Evolutionary conservation across 2,329 filamentous ascomycete species (phyloP).

Genomic region (Fonsecaea pedrosoi): DNA sequence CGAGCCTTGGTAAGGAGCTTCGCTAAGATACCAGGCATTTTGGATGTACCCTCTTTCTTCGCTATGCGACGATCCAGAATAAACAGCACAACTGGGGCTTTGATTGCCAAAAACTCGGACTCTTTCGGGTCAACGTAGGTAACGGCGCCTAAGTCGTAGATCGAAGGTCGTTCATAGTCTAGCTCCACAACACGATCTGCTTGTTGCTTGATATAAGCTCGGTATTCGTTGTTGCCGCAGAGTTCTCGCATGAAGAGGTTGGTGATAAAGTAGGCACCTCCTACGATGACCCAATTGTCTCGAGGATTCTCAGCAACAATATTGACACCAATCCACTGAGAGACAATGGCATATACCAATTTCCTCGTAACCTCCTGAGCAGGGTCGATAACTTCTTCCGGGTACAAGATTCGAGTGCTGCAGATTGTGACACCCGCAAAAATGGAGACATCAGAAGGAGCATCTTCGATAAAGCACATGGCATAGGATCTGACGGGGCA

Average conservation of each 20-base stretch:
- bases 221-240: conserved; percentile 93
- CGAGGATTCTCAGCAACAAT: conserved; percentile 80
- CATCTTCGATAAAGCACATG: conserved; percentile 91
- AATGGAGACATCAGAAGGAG: conserved; percentile 74
- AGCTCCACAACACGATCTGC: conserved; percentile 81
- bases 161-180: conserved; percentile 80
- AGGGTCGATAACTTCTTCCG: conserved; percentile 82
- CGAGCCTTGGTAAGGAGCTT: conserved; percentile 86
- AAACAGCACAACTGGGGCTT: conserved; percentile 88
- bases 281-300: conserved; percentile 89
- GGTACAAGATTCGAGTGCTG: conserved; percentile 84
- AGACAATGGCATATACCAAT: conserved; percentile 82
- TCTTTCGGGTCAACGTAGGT: conserved; percentile 84
- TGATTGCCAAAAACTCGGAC: conserved; percentile 86
- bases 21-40: conserved; percentile 83
- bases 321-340: conserved; percentile 93
- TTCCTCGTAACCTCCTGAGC: conserved; percentile 81
- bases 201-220: conserved; percentile 84
- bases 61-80: conserved; percentile 90
- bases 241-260: conserved; percentile 89
- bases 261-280: conserved; percentile 92
- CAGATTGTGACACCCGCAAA: conserved; percentile 85
- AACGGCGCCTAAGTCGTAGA: conserved; percentile 78
- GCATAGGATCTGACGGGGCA: conserved; percentile 95
- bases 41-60: conserved; percentile 84